Evolutionary conservation across 306 rosid genomes (phyloP), one percentile per base, ranked within the genome.

Genomic region (Oxytropis ochrocephala): DNA sequence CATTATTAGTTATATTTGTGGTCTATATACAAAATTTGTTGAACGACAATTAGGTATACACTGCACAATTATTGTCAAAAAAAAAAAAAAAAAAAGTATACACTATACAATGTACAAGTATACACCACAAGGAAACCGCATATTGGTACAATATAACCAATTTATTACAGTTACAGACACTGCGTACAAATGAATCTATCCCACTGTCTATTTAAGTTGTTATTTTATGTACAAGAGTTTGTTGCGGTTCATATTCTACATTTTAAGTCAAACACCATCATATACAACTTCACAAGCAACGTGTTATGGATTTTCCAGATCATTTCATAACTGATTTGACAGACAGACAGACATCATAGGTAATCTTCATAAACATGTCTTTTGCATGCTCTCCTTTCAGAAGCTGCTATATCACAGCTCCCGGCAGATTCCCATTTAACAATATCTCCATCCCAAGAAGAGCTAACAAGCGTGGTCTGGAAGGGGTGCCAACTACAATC

Each of bases 401-500:
- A 41, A 11, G 86, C 60, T n/a, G 86, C 79, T 8, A 76, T 55
- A 53, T 82, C 88, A 9, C 80, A 81, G 10, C 74, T 80, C 5
- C 88, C 90, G 0, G 86, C 82, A 75, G 82, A 88, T 19, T 89
- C 93, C 96, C 97, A 94, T 85, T 80, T 94, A 63, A 84, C 96
- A 0, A 94, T 60, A 50, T 83, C 95, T 19, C 99, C 99, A 64
- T 94, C 97, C 97, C 99, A 94, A 7, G 95, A 91, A 41, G 99
- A 88, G 83, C 99, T 94, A 47, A 88, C 89, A 8, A 91, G 92
- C 87, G 73, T 87, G 1, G 89, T 87, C 59, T 85, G 84, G 61
- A 69, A 72, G 6, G 99, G 99, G 78, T 94, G 99, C 99, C 99
- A 94, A 70, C 96, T 88, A 78, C 99, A 94, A 57, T 94, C 99